phyloP scores from a whole-genome alignment of 306 rosid genomes.

The Corylus avellana region DNA sequence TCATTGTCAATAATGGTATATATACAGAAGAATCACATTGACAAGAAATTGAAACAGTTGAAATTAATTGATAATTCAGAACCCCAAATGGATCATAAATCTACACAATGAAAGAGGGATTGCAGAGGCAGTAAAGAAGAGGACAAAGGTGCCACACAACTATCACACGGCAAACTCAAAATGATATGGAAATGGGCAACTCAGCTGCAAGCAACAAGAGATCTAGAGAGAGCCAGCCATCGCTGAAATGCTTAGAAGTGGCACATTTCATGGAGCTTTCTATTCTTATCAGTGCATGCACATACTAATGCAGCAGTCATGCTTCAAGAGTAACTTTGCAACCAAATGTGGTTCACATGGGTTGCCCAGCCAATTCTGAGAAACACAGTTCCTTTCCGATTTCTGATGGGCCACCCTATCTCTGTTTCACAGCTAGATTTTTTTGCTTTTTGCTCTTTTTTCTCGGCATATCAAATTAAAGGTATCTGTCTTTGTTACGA shows the following conservation, averaged over 20 bases:
- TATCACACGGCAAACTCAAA: not conserved
- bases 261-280: not conserved
- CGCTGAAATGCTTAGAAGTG: not conserved
- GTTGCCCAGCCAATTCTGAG: slow-evolving; percentile 13
- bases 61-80: too few species aligned
- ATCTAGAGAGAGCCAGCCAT: not conserved
- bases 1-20: too few species aligned
- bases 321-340: slow-evolving; percentile 7
- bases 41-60: too few species aligned
- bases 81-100: too few species aligned
- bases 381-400: slow-evolving; percentile 2
- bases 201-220: not conserved
- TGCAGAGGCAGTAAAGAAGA: too few species aligned
- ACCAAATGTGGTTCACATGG: slow-evolving; percentile 8
- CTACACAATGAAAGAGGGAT: too few species aligned
- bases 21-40: too few species aligned
- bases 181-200: not conserved
- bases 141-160: not conserved
- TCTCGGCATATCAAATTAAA: not conserved
- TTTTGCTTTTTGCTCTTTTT: not conserved
- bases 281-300: not conserved
- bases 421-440: not conserved
- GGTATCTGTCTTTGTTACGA: too few species aligned
- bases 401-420: slow-evolving; percentile 8
- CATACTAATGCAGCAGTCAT: not conserved